Evolutionary conservation across 257 asterid species (phyloP), one percentile per base, ranked within the genome.

Genomic region (Eustoma russellianum): DNA sequence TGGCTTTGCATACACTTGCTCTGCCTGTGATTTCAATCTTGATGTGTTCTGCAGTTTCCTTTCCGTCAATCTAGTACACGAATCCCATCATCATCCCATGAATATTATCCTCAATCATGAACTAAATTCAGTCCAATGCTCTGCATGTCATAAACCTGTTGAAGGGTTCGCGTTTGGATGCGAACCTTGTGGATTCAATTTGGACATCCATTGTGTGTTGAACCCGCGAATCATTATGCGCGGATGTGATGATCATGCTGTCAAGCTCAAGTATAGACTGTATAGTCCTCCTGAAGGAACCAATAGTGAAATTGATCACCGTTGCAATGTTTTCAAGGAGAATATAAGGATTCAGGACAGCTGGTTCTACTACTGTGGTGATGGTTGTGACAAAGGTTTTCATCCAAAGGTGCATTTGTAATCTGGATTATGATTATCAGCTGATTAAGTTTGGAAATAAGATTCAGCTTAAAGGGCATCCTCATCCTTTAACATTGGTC

Each of bases 21-120:
- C 59, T 44, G 41, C 40, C 18, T 55, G 58, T 40, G 48, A 53
- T 5, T 53, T 53, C 17, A 35, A 53, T 53, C 58, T 53, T 13
- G 48, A 53, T 17, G 33, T 53, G 2, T 53, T 16, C 58, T 53
- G 58, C 8, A 53, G 58, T 34, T 35, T 34, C 10, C 58, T 53
- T 33, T 15, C 58, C 8, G 46, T 35, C 15, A 53, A 15, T 53
- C 34, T 53, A 2, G 13, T 41, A 9, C 58, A 40, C 13, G 59
- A 38, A 41, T 33, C 34, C 24, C 50, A 13, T 47, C 50, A 47
- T 18, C 50, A 47, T 47, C 50, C 50, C 50, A 6, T 47, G 17
- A 24, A 24, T 24, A 24, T 24, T 24, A 11, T 15, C 17, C 50
- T 47, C 17, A 47, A 47, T 24, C 28, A 47, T n/a, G 50, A 15